phyloP scores from a whole-genome alignment of 2,329 filamentous ascomycete genomes.

The Nigrospora osmanthi region DNA sequence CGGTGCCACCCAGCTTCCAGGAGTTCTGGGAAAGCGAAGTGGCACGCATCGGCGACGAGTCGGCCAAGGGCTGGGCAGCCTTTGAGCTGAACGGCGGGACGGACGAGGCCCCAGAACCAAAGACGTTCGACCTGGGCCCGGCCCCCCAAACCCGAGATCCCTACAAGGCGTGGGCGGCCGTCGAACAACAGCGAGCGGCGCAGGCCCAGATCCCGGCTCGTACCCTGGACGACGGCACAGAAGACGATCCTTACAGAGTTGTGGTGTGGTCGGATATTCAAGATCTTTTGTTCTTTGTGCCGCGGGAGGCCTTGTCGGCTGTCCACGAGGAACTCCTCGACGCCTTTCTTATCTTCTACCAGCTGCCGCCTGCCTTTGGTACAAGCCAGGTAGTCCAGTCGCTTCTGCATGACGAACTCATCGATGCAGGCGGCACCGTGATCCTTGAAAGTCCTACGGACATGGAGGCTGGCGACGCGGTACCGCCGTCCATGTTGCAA shows the following conservation, averaged over 20 bases:
- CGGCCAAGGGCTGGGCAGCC: conserved; percentile 63
- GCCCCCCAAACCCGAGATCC: conserved; percentile 28
- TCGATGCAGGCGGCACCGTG: conserved; percentile 24
- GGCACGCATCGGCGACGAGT: conserved; percentile 66
- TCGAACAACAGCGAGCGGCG: conserved; percentile 43
- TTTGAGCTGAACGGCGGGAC: conserved; percentile 30
- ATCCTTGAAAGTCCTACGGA: conserved; percentile 5
- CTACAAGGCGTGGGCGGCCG: conserved; percentile 41
- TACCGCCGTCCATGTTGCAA: conserved; percentile 12
- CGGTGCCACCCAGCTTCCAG: conserved; percentile 40
- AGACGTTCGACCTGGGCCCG: conserved; percentile 9
- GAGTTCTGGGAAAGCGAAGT: conserved; percentile 86
- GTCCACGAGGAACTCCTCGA: conserved; percentile 49
- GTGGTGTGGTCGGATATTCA: conserved; percentile 73
- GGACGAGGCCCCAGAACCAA: conserved; percentile 33
- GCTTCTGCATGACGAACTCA: conserved; percentile 45
- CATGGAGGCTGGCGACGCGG: conserved; percentile 6
- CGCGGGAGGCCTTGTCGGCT: conserved; percentile 21
- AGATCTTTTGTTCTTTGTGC: conserved; percentile 49
- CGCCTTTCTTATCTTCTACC: conserved; percentile 62
- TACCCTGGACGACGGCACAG: conserved; percentile 64
- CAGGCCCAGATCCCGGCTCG: conserved; percentile 58
- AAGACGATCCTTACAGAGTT: conserved; percentile 77
- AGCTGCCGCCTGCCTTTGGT: conserved; percentile 44
- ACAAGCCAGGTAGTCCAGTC: conserved; percentile 16